Percentiles rank a stretch among this genome's conserved stretches.
These are phyloP conservation scores for Trichopus zeylanicus DNA, from an alignment of 116 monocot genomes.

Conservation along the genomic window DNA sequence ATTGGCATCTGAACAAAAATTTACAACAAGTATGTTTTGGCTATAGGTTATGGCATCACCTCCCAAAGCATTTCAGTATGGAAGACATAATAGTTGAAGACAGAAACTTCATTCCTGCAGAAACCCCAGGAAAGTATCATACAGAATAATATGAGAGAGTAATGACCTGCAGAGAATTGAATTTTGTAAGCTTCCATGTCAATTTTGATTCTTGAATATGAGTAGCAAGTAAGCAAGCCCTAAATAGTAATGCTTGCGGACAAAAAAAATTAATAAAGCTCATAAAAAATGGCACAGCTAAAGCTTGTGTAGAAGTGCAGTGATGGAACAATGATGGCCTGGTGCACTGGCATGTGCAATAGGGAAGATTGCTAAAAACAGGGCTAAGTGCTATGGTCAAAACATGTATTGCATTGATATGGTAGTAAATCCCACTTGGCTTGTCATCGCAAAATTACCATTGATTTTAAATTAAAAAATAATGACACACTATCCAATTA, in stretches of 20 bases:
- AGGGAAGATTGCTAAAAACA: too few species aligned
- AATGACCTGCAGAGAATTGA: conserved; percentile 47
- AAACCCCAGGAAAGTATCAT: conserved; percentile 93
- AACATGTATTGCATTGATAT: too few species aligned
- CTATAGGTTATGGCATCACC: conserved; percentile 29
- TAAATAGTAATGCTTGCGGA: neutral
- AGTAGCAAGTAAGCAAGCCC: neutral
- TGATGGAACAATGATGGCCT: too few species aligned
- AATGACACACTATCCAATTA: neutral
- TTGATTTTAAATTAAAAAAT: too few species aligned
- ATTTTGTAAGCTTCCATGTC: neutral
- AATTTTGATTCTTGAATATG: neutral
- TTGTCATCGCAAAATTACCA: too few species aligned
- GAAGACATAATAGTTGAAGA: conserved; percentile 65
- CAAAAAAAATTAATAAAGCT: neutral
- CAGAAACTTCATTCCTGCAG: conserved; percentile 71
- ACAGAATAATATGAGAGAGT: conserved; percentile 83
- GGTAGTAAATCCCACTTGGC: too few species aligned
- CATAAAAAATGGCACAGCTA: neutral
- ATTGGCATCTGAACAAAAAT: neutral
- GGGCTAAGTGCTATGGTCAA: too few species aligned
- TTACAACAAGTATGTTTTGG: neutral
- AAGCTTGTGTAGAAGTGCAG: neutral
- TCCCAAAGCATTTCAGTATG: conserved; percentile 66
- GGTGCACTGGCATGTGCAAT: too few species aligned